These are phyloP conservation scores for Delitschia confertaspora DNA, from an alignment of 495 filamentous ascomycete species.

Conservation along the genomic window DNA sequence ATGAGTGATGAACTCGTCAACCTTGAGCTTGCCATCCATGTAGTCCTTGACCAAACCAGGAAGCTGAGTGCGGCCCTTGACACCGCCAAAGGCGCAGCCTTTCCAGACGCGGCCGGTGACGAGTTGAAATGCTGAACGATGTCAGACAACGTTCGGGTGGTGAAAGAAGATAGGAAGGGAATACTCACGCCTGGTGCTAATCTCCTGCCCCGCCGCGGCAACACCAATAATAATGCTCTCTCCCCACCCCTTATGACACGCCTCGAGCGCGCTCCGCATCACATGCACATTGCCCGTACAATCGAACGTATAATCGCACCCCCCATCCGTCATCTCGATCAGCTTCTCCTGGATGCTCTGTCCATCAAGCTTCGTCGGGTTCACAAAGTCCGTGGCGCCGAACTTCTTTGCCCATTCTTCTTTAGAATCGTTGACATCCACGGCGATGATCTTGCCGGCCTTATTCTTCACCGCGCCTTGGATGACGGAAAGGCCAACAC, in stretches of 20 bases:
- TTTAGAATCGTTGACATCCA: slow-evolving; percentile 89
- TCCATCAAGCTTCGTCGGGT: slow-evolving; percentile 67
- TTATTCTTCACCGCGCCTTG: slow-evolving; percentile 88
- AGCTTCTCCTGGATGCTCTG: slow-evolving; percentile 82
- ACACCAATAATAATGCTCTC: slow-evolving; percentile 97
- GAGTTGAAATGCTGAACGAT: slow-evolving; percentile 78
- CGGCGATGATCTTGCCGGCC: slow-evolving; percentile 84
- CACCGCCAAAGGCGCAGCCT: slow-evolving; percentile 93
- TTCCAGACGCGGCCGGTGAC: slow-evolving; percentile 97
- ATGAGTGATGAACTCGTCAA: slow-evolving; percentile 99
- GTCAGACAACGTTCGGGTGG: slow-evolving; percentile 3
- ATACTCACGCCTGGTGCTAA: slow-evolving; percentile 82
- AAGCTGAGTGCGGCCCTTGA: slow-evolving; percentile 93
- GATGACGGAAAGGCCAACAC: slow-evolving; percentile 87
- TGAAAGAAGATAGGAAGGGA: not conserved
- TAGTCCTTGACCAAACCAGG: slow-evolving; percentile 86
- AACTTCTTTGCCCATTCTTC: slow-evolving; percentile 90
- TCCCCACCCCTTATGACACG: slow-evolving; percentile 99
- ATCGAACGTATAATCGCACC: slow-evolving; percentile 98
- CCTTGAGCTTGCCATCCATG: slow-evolving; percentile 80
- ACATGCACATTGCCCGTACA: slow-evolving; percentile 95
- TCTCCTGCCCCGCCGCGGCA: slow-evolving; percentile 95
- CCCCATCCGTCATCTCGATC: slow-evolving; percentile 98
- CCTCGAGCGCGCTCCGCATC: slow-evolving; percentile 92
- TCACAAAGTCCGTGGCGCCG: slow-evolving; percentile 93